These are phyloP conservation scores for Herpetomonas samuelpessoai DNA, from an alignment of 208 protist species.

Conservation along the genomic window DNA sequence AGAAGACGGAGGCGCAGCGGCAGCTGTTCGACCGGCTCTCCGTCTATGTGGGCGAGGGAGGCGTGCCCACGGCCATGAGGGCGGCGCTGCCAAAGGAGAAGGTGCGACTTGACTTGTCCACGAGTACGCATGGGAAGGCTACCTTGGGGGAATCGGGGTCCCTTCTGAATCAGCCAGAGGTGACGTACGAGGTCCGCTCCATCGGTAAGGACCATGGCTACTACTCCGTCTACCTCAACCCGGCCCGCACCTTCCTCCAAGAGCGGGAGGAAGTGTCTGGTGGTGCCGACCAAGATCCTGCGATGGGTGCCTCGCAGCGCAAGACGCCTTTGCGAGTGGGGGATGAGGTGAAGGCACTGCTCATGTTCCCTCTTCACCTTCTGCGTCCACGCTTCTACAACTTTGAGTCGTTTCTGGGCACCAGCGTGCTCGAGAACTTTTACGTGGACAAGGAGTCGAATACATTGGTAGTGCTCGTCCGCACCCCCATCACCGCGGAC, in stretches of 20 bases:
- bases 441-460: constrained; percentile 61
- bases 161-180: constrained; percentile 19
- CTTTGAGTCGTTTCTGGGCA: constrained; percentile 46
- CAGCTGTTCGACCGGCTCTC: constrained; percentile 2
- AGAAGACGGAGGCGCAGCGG: neutral
- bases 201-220: constrained; percentile 42
- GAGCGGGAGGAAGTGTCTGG: neutral
- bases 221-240: constrained; percentile 30
- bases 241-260: constrained; percentile 13
- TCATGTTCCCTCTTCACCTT: constrained; percentile 75
- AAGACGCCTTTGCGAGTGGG: constrained; percentile 23
- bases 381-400: constrained; percentile 55
- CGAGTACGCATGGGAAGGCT: neutral
- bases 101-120: neutral
- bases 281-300: neutral
- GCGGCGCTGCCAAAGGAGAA: constrained; percentile 11
- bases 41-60: constrained; percentile 31
- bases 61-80: constrained; percentile 15
- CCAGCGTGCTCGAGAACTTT: constrained; percentile 38
- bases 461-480: constrained; percentile 57
- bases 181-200: constrained; percentile 29
- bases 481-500: constrained; percentile 37
- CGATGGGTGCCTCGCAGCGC: neutral
- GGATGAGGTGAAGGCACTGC: constrained; percentile 47
- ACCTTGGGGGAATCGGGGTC: neutral